A percentile compares a stretch with the other conserved stretches of the same genome.
These are phyloP conservation scores for Odonthalia washingtoniensis DNA, from an alignment of 31 red algal genomes.

Conservation along the genomic window DNA sequence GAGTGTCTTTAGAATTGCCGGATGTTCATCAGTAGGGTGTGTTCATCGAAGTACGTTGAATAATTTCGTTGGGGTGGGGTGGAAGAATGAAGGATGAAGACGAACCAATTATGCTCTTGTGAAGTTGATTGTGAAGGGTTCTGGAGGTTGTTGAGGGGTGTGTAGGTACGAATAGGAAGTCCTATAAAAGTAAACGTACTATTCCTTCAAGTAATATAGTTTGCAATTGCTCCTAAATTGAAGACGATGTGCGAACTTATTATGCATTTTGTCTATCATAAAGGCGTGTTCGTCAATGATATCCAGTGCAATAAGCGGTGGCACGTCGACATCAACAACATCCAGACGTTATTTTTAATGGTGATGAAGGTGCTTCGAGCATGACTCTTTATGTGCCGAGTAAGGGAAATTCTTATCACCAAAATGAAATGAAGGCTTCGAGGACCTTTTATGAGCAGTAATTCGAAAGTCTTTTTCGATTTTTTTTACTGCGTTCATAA, in stretches of 20 bases:
- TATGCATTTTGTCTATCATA: slow-evolving; percentile 11
- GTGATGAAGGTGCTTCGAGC: not conserved
- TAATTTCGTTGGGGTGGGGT: slow-evolving; percentile 31
- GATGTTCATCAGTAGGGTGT: not conserved
- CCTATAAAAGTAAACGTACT: no score
- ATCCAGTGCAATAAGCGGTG: slow-evolving; percentile 36
- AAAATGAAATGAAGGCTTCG: not conserved
- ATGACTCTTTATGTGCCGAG: not conserved
- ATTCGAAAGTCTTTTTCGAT: no score
- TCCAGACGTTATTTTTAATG: slow-evolving; percentile 10
- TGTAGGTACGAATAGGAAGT: no score
- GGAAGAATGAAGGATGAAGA: slow-evolving; percentile 14
- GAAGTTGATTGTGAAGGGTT: not conserved
- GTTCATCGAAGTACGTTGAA: slow-evolving; percentile 16
- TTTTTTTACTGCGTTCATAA: no score
- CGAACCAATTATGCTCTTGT: not conserved
- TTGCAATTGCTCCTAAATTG: not conserved
- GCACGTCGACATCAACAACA: slow-evolving; percentile 34
- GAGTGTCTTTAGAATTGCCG: not conserved
- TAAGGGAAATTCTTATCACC: not conserved
- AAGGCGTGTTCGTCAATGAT: slow-evolving; percentile 21
- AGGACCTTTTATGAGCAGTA: no score
- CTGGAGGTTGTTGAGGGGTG: not conserved
- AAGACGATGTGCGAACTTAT: slow-evolving; percentile 37
- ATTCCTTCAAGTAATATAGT: no score